phyloP scores from a whole-genome alignment of 306 rosid species.

The Quillaja saponaria region DNA sequence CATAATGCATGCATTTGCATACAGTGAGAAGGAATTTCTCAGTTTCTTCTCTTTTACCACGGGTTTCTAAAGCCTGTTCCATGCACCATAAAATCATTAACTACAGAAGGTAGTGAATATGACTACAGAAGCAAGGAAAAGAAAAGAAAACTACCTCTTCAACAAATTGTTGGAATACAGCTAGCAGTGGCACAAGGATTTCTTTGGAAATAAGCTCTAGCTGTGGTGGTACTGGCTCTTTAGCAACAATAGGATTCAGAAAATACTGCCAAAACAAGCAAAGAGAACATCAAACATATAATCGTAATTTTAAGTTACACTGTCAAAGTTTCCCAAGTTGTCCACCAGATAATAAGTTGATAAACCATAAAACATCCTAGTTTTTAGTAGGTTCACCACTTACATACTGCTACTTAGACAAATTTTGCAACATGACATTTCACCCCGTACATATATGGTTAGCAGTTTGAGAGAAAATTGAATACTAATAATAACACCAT shows the following conservation, averaged over 20 bases:
- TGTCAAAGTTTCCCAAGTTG: background rate
- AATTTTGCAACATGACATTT: too few relatives aligned
- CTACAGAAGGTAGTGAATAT: slow-evolving; percentile 5
- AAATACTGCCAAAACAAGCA: slow-evolving; percentile 59
- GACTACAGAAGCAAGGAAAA: slow-evolving; percentile 15
- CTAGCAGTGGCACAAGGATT: slow-evolving; percentile 67
- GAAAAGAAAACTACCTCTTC: slow-evolving; percentile 44
- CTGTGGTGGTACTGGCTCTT: slow-evolving; percentile 81
- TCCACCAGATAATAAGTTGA: background rate
- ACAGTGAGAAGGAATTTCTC: slow-evolving; percentile 64
- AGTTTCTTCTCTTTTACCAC: slow-evolving; percentile 37
- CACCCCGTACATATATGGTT: too few relatives aligned
- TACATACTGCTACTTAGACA: too few relatives aligned
- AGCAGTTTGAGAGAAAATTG: too few relatives aligned
- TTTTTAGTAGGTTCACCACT: too few relatives aligned
- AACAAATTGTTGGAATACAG: slow-evolving; percentile 66
- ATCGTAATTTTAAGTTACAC: background rate
- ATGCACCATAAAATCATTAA: slow-evolving; percentile 35
- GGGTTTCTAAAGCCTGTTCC: slow-evolving; percentile 55
- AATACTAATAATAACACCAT: too few relatives aligned
- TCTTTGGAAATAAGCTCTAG: slow-evolving; percentile 70
- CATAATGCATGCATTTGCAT: slow-evolving; percentile 80
- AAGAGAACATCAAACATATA: slow-evolving; percentile 1
- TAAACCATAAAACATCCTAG: too few relatives aligned
- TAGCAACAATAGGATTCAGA: slow-evolving; percentile 72